Evolutionary conservation across 2,329 filamentous ascomycete species (phyloP), one percentile per base, ranked within the genome.

Genomic region (Pseudocercospora crystallina): DNA sequence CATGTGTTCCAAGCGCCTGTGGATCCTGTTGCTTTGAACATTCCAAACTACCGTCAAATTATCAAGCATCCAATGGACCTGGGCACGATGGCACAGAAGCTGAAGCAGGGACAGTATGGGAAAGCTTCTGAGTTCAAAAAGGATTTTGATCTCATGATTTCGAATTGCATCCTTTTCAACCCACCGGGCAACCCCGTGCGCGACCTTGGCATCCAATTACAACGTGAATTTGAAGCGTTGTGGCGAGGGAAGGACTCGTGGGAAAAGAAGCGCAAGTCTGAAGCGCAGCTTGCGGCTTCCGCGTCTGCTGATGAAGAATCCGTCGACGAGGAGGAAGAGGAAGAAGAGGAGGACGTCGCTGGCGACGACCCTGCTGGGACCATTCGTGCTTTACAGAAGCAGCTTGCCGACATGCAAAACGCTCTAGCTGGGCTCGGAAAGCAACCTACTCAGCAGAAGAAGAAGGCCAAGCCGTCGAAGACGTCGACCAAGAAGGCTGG

Each of bases 21-120:
- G 14, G 94, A 99, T 67, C 90, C 94, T 0, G 91, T 97, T 32
- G 92, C 91, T 0, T 76, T 97, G 47, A 90, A 92, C 67, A 96
- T 97, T 53, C 94, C 94, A 0, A 86, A 87, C 17, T 99, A 99
- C 68, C 89, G 94, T 69, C 90, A 87, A 64, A 78, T 97, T 55
- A 90, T 99, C 73, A 97, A 96, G 77, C 90, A 91, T 68, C 94
- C 94, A 0, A 99, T 97, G 92, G 92, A 99, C 69, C 77, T 96
- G 43, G 78, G 80, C 12, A 96, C 89, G n/a, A 87, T 96, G 65
- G 78, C 81, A 32, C 78, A 79, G 36, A 95, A 95, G 71, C 78
- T 96, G 35, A 83, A 86, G 60, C 77, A 78, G 10, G 90, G 90
- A 20, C 82, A 90, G 49, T 97, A 97, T 65, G 80, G 83, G 59